These are phyloP conservation scores for Austroboletus novae-zelandiae DNA, from an alignment of 1,284 basidiomycete genomes.

Conservation along the genomic window DNA sequence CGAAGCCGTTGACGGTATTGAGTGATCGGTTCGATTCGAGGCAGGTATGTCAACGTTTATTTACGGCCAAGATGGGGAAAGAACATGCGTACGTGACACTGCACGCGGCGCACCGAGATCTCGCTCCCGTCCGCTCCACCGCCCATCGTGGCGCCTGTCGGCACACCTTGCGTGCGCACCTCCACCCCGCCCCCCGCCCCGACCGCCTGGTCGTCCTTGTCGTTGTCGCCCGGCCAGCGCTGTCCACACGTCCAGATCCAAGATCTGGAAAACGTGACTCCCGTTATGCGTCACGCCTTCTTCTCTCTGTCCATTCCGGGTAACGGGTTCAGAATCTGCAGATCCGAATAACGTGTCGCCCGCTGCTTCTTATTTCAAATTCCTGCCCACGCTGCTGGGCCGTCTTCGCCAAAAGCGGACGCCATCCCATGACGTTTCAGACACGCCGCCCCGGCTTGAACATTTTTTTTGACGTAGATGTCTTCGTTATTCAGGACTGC, in stretches of 20 bases:
- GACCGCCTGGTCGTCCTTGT: background rate
- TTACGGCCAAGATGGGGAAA: conserved; percentile 23
- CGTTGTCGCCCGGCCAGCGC: background rate
- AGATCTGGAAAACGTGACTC: conserved; percentile 15
- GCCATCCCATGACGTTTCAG: conserved; percentile 10
- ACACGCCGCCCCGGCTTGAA: background rate
- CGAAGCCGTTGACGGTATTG: conserved; percentile 27
- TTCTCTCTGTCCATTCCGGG: conserved; percentile 14
- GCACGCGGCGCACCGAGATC: conserved; percentile 11
- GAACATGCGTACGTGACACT: conserved; percentile 26
- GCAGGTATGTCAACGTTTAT: conserved; percentile 27
- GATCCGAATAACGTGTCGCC: conserved; percentile 32
- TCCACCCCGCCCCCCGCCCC: too few species aligned
- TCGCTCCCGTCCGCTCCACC: conserved; percentile 3
- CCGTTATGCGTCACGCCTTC: conserved; percentile 22
- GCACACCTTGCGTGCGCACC: conserved; percentile 8
- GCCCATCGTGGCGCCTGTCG: background rate
- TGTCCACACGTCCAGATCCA: conserved; percentile 6
- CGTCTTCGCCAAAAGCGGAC: conserved; percentile 9
- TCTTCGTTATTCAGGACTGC: conserved; percentile 1
- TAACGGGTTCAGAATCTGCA: conserved; percentile 25
- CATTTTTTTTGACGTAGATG: conserved; percentile 1
- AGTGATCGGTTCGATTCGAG: conserved; percentile 27
- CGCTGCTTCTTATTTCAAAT: conserved; percentile 36
- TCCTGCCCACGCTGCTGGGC: conserved; percentile 1